phyloP scores from a whole-genome alignment of 2,329 filamentous ascomycete species.

The Scedosporium dehoogii region DNA sequence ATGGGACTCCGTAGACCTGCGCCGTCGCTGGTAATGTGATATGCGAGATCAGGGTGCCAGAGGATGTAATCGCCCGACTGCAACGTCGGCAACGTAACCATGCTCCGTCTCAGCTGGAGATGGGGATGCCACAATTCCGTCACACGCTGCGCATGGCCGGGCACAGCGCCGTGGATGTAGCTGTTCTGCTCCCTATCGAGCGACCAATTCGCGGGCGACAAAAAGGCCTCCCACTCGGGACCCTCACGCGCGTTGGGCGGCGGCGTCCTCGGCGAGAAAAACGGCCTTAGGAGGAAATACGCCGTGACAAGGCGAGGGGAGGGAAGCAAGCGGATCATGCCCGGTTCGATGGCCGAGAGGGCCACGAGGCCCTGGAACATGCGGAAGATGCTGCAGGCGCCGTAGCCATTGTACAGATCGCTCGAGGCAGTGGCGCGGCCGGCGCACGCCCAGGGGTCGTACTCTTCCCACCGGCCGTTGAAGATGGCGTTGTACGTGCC shows the following conservation, averaged over 20 bases:
- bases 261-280: slow-evolving; percentile 36
- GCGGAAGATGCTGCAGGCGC: slow-evolving; percentile 47
- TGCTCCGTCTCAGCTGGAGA: slow-evolving; percentile 39
- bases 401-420: slow-evolving; percentile 48
- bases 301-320: slow-evolving; percentile 66
- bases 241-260: slow-evolving; percentile 26
- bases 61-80: slow-evolving; percentile 48
- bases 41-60: slow-evolving; percentile 50
- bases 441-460: slow-evolving; percentile 46
- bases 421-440: slow-evolving; percentile 42
- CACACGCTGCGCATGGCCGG: slow-evolving; percentile 46
- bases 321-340: slow-evolving; percentile 62
- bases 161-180: slow-evolving; percentile 48
- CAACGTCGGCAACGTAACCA: slow-evolving; percentile 44
- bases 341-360: slow-evolving; percentile 46
- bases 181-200: slow-evolving; percentile 41
- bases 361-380: slow-evolving; percentile 50
- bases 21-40: slow-evolving; percentile 38
- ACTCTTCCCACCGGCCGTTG: slow-evolving; percentile 41
- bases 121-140: slow-evolving; percentile 50
- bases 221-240: slow-evolving; percentile 38
- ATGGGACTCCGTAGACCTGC: slow-evolving; percentile 18
- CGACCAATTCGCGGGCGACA: slow-evolving; percentile 34
- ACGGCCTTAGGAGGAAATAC: slow-evolving; percentile 60
- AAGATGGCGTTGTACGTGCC: slow-evolving; percentile 46